Conservation (phyloP, 345 rosid genomes). For the Citrus medica region DNA sequence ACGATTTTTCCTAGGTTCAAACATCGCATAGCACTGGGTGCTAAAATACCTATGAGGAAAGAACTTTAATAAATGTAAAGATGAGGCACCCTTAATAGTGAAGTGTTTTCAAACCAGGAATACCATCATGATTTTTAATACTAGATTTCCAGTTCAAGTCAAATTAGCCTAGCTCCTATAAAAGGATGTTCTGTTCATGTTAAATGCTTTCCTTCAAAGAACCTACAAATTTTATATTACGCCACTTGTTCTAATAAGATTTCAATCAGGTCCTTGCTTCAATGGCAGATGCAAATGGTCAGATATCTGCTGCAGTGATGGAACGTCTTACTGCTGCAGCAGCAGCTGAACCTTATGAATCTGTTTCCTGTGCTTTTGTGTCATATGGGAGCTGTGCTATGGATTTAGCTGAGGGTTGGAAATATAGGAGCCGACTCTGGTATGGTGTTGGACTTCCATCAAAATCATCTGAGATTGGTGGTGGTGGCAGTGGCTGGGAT, state of each 20-base stretch:
- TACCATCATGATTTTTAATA: not conserved
- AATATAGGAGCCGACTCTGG: constrained; percentile 95
- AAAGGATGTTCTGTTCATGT: constrained; percentile 15
- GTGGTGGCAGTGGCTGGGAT: constrained; percentile 96
- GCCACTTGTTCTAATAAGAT: constrained; percentile 14
- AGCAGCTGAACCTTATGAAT: constrained; percentile 96
- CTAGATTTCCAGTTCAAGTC: not conserved
- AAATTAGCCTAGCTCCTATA: not conserved
- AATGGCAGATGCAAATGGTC: constrained; percentile 98
- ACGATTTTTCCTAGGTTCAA: not conserved
- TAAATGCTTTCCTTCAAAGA: constrained; percentile 6
- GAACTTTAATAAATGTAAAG: not conserved
- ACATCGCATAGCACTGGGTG: not conserved
- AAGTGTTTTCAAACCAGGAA: not conserved
- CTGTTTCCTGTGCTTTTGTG: constrained; percentile 96
- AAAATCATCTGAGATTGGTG: constrained; percentile 60
- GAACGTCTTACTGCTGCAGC: constrained; percentile 96
- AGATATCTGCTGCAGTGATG: constrained; percentile 81
- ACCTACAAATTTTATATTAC: constrained; percentile 1
- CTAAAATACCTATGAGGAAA: not conserved
- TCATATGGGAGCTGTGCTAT: constrained; percentile 94
- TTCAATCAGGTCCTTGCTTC: constrained; percentile 82
- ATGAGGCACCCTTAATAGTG: not conserved
- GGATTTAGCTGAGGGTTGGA: constrained; percentile 98
- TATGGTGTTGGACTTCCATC: constrained; percentile 88